Evolutionary conservation across 1,139 yeast genomes (phyloP), one percentile per base, ranked within the genome.

Genomic region (Blastobotrys petasosporus): DNA sequence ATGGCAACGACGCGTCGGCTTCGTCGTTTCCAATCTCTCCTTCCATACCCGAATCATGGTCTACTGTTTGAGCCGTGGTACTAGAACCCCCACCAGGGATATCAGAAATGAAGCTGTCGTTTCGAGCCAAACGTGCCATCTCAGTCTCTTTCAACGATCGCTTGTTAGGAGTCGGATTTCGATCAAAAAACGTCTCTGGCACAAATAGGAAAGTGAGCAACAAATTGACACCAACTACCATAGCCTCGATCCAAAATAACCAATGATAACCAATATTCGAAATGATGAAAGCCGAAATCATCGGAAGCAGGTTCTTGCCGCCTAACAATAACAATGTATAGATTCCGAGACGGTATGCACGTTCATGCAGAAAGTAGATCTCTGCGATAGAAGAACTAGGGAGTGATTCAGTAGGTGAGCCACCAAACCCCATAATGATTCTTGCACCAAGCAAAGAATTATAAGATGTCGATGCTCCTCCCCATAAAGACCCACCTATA

Each of bases 131-230:
- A 50, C 71, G 66, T 1, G 82, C 83, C 16, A 68, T 67, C 44
- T 66, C 67, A 3, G 81, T 69, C 60, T 79, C 84, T 47, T 66
- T 64, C 16, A 66, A 58, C 1, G 80, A 74, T 51, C 80, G 69
- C 54, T 71, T 68, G 52, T 71, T 73, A 3, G 73, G 73, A 2
- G 67, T 65, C 5, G 84, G 81, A 1, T 74, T 62, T 48, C 85
- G 67, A 50, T 77, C 79, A 82, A 82, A 79, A 61, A 76, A 79
- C 0, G 85, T 79, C 51, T 79, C 85, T 1, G 84, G 84, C 13
- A 77, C 83, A 58, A 78, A 78, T 16, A 79, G 59, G 50, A 71
- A 72, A 4, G 78, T 75, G 37, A 73, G 60, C 2, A 73, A 53
- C 25, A 77, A 64, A 54, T 71, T 70, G 42, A 66, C 56, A 1